Conservation (phyloP, 345 rosid genomes). For the Eucalyptus paniculata region DNA sequence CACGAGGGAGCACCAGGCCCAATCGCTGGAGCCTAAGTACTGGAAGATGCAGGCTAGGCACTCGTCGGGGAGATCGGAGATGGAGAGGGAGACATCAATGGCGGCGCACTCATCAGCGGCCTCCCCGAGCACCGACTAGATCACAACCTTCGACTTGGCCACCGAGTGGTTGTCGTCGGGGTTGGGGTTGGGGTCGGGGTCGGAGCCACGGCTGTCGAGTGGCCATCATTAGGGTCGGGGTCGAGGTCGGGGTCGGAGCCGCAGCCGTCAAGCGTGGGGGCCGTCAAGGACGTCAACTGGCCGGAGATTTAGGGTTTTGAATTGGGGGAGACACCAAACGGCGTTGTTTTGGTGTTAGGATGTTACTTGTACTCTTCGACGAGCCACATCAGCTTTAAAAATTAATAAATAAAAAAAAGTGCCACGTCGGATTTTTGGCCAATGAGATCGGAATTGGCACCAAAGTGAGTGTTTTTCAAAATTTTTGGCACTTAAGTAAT, state of each 20-base stretch:
- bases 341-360: no score
- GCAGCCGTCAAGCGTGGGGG: fast-evolving
- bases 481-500: no score
- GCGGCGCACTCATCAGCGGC: fast-evolving
- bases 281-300: fast-evolving
- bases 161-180: fast-evolving
- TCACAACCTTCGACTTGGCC: no score
- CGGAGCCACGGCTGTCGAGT: fast-evolving
- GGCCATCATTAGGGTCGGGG: no score
- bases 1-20: no score
- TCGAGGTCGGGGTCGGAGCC: fast-evolving
- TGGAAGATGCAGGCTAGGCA: fast-evolving
- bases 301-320: no score
- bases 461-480: fast-evolving
- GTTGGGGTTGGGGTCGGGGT: no score
- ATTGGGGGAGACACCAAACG: no score
- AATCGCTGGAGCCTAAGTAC: fast-evolving
- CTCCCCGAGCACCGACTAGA: no score
- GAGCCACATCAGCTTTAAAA: no score
- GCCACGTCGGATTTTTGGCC: fast-evolving
- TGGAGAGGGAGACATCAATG: no score
- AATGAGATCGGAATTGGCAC: fast-evolving
- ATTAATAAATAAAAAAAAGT: no score
- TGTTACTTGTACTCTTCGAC: fast-evolving
- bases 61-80: fast-evolving